Conservation (phyloP, 208 protist species). For the Leishmania gerbilli region DNA sequence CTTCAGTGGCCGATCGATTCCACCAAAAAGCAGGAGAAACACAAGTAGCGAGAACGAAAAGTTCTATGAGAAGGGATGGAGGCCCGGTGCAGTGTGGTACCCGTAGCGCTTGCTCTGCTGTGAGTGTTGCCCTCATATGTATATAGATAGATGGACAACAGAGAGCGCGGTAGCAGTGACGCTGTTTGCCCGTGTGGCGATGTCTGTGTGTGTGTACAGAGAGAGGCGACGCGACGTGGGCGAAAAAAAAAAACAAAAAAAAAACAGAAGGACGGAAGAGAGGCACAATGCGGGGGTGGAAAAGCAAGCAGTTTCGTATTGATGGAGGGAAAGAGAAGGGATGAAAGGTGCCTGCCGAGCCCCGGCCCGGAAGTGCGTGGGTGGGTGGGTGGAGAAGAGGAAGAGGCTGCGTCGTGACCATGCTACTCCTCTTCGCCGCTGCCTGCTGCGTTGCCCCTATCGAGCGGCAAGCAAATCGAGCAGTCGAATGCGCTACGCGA, state of each 20-base stretch:
- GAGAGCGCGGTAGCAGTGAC: neutral
- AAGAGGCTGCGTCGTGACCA: neutral
- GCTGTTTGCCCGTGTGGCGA: neutral
- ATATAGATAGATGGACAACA: neutral
- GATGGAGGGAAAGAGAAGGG: neutral
- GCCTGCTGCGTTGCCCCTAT: neutral
- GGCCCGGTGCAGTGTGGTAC: neutral
- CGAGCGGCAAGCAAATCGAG: neutral
- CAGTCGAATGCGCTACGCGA: neutral
- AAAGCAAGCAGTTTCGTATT: neutral
- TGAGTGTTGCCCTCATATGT: neutral
- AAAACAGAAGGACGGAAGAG: constrained; percentile 5
- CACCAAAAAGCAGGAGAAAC: neutral
- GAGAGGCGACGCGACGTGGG: neutral
- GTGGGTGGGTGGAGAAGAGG: neutral
- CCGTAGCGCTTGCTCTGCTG: neutral
- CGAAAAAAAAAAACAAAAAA: neutral
- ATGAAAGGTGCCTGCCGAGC: neutral
- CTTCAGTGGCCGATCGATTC: neutral
- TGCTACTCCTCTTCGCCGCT: neutral
- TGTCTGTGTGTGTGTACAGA: neutral
- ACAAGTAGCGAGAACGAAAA: neutral
- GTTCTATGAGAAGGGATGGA: neutral
- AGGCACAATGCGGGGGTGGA: neutral
- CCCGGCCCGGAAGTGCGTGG: neutral